Evolutionary conservation across 164 flowering plant genomes (phyloP).

Genomic region (Piper betle): DNA sequence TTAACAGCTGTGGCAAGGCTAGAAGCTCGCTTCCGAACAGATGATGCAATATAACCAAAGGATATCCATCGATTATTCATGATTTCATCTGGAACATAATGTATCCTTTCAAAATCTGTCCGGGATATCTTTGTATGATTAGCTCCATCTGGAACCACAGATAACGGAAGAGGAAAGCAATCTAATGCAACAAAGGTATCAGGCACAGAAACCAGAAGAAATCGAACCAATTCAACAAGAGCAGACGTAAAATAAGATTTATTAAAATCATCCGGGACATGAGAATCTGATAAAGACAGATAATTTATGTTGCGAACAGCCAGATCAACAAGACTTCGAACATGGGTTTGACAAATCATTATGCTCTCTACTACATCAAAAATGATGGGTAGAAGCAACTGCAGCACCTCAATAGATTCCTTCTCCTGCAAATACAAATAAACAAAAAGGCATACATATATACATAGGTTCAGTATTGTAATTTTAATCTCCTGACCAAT

Average conservation of each 20-base stretch:
- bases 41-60: constrained; percentile 48
- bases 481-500: too few species aligned
- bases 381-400: constrained; percentile 70
- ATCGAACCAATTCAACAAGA: constrained; percentile 80
- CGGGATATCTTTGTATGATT: constrained; percentile 34
- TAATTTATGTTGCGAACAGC: constrained; percentile 63
- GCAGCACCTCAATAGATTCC: constrained; percentile 56
- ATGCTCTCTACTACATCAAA: constrained; percentile 62
- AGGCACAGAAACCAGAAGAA: constrained; percentile 73
- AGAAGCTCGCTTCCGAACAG: constrained; percentile 60
- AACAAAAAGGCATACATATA: background rate
- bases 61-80: constrained; percentile 31
- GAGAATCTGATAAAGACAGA: constrained; percentile 56
- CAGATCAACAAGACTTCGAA: constrained; percentile 61
- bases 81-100: constrained; percentile 24
- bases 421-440: constrained; percentile 48
- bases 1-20: constrained; percentile 59
- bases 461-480: background rate
- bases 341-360: constrained; percentile 67
- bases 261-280: constrained; percentile 55
- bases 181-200: constrained; percentile 95
- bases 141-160: constrained; percentile 33
- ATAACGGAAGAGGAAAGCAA: constrained; percentile 74
- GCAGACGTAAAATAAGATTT: constrained; percentile 64
- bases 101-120: constrained; percentile 32